Evolutionary conservation across 1,139 yeast species (phyloP).

Genomic region (Debaryomyces fabryi): DNA sequence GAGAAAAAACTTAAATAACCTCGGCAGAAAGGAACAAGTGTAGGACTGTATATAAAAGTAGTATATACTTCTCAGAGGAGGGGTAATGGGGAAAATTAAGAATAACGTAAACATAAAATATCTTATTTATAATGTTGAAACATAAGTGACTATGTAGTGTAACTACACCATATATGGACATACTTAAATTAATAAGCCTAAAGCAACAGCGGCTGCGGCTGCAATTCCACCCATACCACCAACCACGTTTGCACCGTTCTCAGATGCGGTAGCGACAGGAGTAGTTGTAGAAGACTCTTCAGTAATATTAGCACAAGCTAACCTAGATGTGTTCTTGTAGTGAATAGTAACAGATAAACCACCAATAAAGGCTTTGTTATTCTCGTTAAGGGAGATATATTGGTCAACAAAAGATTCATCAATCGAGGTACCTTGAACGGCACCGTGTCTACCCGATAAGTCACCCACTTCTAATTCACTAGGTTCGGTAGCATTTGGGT

Average conservation of each 20-base stretch:
- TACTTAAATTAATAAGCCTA: constrained; percentile 9
- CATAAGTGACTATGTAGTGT: neutral
- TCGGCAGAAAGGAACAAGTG: neutral
- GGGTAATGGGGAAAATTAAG: neutral
- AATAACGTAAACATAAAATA: neutral
- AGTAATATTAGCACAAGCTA: constrained; percentile 47
- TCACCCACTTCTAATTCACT: constrained; percentile 42
- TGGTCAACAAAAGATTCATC: constrained; percentile 33
- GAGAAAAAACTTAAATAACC: neutral
- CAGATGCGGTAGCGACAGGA: constrained; percentile 11
- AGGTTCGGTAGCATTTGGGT: constrained; percentile 26
- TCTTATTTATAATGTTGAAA: neutral
- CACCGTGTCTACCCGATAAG: constrained; percentile 47
- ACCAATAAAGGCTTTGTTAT: constrained; percentile 39
- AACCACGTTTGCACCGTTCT: constrained; percentile 14
- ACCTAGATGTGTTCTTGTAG: constrained; percentile 33
- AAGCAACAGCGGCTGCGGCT: constrained; percentile 17
- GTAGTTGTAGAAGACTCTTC: constrained; percentile 13
- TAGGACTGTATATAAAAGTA: neutral
- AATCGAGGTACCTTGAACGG: constrained; percentile 28
- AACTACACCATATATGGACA: neutral
- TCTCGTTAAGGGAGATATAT: constrained; percentile 42
- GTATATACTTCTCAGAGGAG: neutral
- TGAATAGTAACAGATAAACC: constrained; percentile 43
- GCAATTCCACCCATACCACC: constrained; percentile 18